Conservation (phyloP, 257 asterid species). For the Ajuga chamaepitys region DNA sequence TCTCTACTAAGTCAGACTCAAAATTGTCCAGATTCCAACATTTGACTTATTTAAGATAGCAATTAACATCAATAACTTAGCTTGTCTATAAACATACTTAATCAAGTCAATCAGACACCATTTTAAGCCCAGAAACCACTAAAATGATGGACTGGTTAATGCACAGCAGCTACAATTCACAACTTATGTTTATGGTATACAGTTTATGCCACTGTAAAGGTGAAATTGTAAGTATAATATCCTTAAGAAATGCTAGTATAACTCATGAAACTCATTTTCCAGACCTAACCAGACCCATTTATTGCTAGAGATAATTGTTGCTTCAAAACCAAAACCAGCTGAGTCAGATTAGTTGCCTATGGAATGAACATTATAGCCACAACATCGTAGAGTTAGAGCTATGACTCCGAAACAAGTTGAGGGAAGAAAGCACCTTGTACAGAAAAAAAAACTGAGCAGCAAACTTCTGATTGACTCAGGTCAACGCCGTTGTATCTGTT, state of each 20-base stretch:
- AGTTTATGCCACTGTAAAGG: neutral
- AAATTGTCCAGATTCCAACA: no score
- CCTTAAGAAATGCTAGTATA: no score
- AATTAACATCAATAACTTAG: neutral
- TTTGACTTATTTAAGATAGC: neutral
- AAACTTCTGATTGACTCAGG: constrained; percentile 45
- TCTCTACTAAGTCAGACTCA: no score
- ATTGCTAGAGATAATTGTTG: neutral
- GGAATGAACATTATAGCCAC: neutral
- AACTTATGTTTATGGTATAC: neutral
- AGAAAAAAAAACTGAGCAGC: neutral
- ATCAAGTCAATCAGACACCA: neutral
- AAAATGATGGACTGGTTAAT: neutral
- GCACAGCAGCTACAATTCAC: neutral
- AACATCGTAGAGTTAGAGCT: neutral
- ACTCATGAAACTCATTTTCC: neutral
- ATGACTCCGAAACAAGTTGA: neutral
- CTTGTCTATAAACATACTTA: neutral
- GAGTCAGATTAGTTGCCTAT: neutral
- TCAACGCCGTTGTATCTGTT: constrained; percentile 78
- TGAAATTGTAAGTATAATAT: neutral
- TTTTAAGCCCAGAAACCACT: neutral
- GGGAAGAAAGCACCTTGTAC: neutral
- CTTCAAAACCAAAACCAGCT: neutral
- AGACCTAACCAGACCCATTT: neutral